Conservation (phyloP, 1,139 yeast genomes). For the Spathaspora sp. region DNA sequence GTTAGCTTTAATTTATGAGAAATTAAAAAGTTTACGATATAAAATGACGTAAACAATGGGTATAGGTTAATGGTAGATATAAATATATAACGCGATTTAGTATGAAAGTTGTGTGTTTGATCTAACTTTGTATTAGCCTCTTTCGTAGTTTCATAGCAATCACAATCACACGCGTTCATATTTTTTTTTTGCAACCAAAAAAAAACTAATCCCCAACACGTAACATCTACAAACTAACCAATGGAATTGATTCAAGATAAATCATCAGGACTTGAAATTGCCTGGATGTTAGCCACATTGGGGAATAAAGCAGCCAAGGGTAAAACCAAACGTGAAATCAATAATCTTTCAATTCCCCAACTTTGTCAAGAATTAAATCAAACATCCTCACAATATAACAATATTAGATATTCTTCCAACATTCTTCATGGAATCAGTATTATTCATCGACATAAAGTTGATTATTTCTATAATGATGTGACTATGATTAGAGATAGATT, state of each 20-base stretch:
- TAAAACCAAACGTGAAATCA: constrained; percentile 33
- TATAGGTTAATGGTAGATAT: constrained; percentile 1
- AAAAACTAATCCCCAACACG: not conserved
- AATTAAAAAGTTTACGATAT: constrained; percentile 17
- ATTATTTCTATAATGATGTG: constrained; percentile 41
- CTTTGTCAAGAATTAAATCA: constrained; percentile 37
- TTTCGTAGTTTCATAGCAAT: too few species aligned
- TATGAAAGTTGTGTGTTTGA: too few species aligned
- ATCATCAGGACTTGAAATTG: constrained; percentile 19
- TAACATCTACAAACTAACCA: not conserved
- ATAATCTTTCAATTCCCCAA: constrained; percentile 46
- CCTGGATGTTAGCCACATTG: constrained; percentile 40
- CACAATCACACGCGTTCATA: too few species aligned
- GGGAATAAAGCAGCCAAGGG: constrained; percentile 31
- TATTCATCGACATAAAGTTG: constrained; percentile 51
- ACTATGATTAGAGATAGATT: constrained; percentile 25
- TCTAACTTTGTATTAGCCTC: too few species aligned
- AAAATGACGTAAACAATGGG: constrained; percentile 12
- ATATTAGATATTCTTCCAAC: constrained; percentile 47
- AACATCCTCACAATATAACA: constrained; percentile 18
- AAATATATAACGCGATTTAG: not conserved
- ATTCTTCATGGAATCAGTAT: constrained; percentile 58
- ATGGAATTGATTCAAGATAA: constrained; percentile 6
- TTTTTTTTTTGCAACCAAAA: constrained; percentile 3
- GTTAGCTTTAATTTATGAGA: constrained; percentile 30